A percentile compares a stretch with the other conserved stretches of the same genome.
phyloP scores from a whole-genome alignment of 371 early-diverging fungal species.

The Funneliformis caledonium region DNA sequence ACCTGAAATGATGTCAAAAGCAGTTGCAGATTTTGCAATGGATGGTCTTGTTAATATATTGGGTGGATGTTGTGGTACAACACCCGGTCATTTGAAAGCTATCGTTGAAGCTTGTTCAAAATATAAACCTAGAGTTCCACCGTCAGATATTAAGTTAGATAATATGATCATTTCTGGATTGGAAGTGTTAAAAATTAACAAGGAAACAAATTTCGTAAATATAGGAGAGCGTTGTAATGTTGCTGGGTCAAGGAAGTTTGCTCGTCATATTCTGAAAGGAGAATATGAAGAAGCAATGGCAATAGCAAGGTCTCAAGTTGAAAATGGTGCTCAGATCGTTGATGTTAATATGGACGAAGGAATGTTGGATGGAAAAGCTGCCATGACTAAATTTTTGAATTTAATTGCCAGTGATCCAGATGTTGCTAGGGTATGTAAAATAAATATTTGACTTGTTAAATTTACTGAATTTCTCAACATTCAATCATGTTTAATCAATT shows the following conservation, averaged over 20 bases:
- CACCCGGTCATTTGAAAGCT: slow-evolving; percentile 92
- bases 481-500: not conserved
- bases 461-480: not conserved
- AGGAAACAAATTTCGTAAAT: slow-evolving; percentile 86
- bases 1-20: slow-evolving; percentile 83
- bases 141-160: slow-evolving; percentile 59
- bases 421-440: slow-evolving; percentile 63
- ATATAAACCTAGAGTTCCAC: slow-evolving; percentile 78
- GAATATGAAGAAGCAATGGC: slow-evolving; percentile 92
- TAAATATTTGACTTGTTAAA: not conserved
- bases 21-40: slow-evolving; percentile 83
- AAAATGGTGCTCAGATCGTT: slow-evolving; percentile 91
- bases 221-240: slow-evolving; percentile 97
- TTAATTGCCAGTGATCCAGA: slow-evolving; percentile 95
- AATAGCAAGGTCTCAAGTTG: slow-evolving; percentile 92
- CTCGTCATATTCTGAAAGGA: slow-evolving; percentile 85
- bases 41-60: slow-evolving; percentile 92
- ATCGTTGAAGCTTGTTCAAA: slow-evolving; percentile 77
- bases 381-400: slow-evolving; percentile 92
- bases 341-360: slow-evolving; percentile 97
- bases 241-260: slow-evolving; percentile 91
- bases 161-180: slow-evolving; percentile 85
- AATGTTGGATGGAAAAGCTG: slow-evolving; percentile 88
- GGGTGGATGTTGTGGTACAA: slow-evolving; percentile 96
- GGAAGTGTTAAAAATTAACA: slow-evolving; percentile 78